Evolutionary conservation across 257 asterid species (phyloP).

Genomic region (Oldenlandia corymbosa): DNA sequence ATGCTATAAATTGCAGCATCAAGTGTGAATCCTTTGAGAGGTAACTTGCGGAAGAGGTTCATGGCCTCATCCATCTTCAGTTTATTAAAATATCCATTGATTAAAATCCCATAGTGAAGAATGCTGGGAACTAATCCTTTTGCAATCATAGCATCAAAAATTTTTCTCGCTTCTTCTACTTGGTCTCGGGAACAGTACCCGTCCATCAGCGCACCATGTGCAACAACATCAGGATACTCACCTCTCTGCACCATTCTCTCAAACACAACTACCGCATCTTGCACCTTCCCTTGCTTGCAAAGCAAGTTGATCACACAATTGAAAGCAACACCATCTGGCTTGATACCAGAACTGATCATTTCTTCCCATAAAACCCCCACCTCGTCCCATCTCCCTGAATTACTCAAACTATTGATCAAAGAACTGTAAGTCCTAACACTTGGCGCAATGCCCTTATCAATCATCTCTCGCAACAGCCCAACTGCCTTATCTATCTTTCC

Average conservation of each 20-base stretch:
- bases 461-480: background rate
- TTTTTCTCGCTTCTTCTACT: background rate
- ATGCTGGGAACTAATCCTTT: background rate
- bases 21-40: background rate
- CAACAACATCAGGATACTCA: background rate
- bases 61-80: background rate
- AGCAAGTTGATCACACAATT: background rate
- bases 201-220: background rate
- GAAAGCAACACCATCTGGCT: background rate
- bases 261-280: background rate
- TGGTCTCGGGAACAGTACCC: background rate
- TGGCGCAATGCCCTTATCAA: background rate
- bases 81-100: background rate
- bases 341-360: background rate
- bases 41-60: background rate
- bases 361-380: background rate
- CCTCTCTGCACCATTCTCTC: background rate
- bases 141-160: background rate
- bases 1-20: slow-evolving; percentile 1
- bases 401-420: background rate
- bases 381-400: background rate
- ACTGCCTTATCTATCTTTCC: background rate
- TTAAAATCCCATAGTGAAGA: background rate
- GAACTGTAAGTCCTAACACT: background rate
- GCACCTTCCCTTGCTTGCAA: background rate